Evolutionary conservation across 2,329 filamentous ascomycete species (phyloP).

Genomic region (Penicillium sp.): DNA sequence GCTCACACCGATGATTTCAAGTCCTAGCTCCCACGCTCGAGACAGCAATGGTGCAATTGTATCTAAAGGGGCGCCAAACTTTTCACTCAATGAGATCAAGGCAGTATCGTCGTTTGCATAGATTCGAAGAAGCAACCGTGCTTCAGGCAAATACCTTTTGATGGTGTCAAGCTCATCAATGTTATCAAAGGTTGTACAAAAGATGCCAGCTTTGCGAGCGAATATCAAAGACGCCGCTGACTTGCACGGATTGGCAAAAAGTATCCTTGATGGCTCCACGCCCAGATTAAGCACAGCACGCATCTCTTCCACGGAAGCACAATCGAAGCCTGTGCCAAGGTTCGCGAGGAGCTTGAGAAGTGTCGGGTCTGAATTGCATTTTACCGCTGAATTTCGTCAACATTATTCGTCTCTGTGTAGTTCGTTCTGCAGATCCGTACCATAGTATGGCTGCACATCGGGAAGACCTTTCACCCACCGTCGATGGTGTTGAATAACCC

Average conservation of each 20-base stretch:
- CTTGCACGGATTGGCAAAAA: conserved; percentile 30
- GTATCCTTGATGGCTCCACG: conserved; percentile 22
- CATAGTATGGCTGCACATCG: conserved; percentile 20
- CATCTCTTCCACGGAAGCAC: conserved; percentile 26
- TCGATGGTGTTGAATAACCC: conserved; percentile 16
- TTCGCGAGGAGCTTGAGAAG: conserved; percentile 22
- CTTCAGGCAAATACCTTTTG: conserved; percentile 15
- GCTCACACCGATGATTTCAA: conserved; percentile 26
- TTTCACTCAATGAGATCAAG: conserved; percentile 13
- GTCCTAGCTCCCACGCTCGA: conserved; percentile 19
- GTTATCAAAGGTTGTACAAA: conserved; percentile 27
- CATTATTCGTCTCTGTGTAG: background rate
- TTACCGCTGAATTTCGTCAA: conserved; percentile 21
- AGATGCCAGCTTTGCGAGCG: conserved; percentile 16
- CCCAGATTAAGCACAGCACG: conserved; percentile 18
- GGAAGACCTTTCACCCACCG: conserved; percentile 17
- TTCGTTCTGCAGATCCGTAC: conserved; percentile 4
- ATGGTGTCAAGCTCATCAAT: conserved; percentile 27
- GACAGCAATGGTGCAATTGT: conserved; percentile 13
- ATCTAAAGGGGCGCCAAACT: conserved; percentile 23
- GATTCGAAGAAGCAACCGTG: conserved; percentile 23
- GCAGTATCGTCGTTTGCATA: conserved; percentile 17
- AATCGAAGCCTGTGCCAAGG: conserved; percentile 26
- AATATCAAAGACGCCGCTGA: conserved; percentile 16
- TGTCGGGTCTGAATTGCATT: conserved; percentile 27